These are phyloP conservation scores for Cercospora beticola DNA, from an alignment of 2,329 filamentous ascomycete species.

Conservation along the genomic window DNA sequence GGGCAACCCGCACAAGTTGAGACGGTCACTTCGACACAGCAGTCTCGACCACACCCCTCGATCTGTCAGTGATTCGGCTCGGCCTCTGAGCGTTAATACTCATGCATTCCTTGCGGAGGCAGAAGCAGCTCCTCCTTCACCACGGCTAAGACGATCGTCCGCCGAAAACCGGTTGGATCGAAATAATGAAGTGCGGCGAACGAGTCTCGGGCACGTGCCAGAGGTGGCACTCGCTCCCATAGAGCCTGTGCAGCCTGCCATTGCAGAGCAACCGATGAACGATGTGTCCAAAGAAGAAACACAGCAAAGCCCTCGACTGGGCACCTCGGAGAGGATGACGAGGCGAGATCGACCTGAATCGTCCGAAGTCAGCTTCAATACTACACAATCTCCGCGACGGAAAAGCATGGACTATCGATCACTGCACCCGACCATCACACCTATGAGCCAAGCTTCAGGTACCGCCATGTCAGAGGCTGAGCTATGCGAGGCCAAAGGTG, in stretches of 20 bases:
- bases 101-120: neutral
- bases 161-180: conserved; percentile 24
- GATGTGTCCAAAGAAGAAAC: conserved; percentile 1
- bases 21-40: conserved; percentile 21
- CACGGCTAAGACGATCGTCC: conserved; percentile 24
- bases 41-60: conserved; percentile 17
- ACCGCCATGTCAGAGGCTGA: conserved; percentile 43
- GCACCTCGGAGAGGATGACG: conserved; percentile 2
- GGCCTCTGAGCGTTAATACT: conserved; percentile 18
- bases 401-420: conserved; percentile 28
- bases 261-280: conserved; percentile 11
- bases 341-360: conserved; percentile 19
- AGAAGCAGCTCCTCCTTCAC: conserved; percentile 10
- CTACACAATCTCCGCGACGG: conserved; percentile 23
- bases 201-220: conserved; percentile 19
- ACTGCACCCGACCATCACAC: conserved; percentile 29
- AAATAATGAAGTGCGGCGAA: conserved; percentile 24
- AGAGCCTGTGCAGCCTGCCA: neutral
- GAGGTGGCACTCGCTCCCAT: conserved; percentile 10
- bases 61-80: conserved; percentile 13
- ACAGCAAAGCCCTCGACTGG: neutral
- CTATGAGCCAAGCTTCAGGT: conserved; percentile 31
- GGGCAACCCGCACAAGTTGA: conserved; percentile 20
- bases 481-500: conserved; percentile 60
- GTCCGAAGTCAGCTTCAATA: conserved; percentile 16